Evolutionary conservation across 2,329 filamentous ascomycete genomes (phyloP), one percentile per base, ranked within the genome.

Genomic region (Talaromyces sp.): DNA sequence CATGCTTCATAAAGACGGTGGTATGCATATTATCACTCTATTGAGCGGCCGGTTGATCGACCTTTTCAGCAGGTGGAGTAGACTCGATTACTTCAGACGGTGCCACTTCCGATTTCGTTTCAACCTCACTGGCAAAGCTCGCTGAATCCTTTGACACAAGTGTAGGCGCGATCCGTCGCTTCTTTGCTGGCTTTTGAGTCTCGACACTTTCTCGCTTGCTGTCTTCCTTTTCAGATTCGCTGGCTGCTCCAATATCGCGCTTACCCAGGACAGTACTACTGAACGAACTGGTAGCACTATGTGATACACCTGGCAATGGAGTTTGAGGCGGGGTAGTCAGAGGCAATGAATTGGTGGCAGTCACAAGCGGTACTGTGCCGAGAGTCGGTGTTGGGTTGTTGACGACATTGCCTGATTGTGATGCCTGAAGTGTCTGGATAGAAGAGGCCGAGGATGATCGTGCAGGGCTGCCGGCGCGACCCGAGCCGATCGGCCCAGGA

Each of bases 311-410:
- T 37, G 80, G 78, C 65, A 85, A 80, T 6, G 94, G 94, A 3
- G 94, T 98, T 75, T 96, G 90, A 0, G 94, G 95, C 2, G 95
- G 94, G 8, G 94, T 97, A 43, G 91, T 92, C 71, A 96, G 87
- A 0, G 93, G 91, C 50, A 96, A 80, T 5, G 90, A 91, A 68
- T 89, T 90, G 10, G 90, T 82, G 6, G 91, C 91, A 13, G 91
- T 88, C 31, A 96, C 87, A 61, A 88, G 84, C 0, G 93, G 92
- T 16, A 97, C 84, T 62, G 84, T 91, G 14, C 92, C 90, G 37
- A 92, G 85, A 9, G 91, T 90, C 0, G 95, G 87, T 0, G 91
- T 88, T 1, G 92, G 91, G 62, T 93, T 93, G 73, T 88, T 93
- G 58, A 91, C 82, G 35, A 92, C 82, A 19, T 74, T 75, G 1